These are phyloP conservation scores for Gypsophila paniculata DNA, from an alignment of 179 eudicot species.

Conservation along the genomic window DNA sequence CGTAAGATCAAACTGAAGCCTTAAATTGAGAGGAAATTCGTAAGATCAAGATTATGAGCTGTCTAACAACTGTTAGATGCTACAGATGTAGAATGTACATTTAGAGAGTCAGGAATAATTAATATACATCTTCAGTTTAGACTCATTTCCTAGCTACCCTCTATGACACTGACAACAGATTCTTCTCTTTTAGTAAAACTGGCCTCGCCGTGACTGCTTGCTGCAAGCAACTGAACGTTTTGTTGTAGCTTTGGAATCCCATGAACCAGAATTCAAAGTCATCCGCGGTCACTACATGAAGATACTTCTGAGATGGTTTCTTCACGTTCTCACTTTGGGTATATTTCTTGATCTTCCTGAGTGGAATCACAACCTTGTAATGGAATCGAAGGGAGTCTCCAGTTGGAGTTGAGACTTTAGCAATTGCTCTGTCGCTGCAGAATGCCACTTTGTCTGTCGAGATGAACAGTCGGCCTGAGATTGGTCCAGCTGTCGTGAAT, in stretches of 20 bases:
- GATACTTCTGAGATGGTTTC: conserved; percentile 43
- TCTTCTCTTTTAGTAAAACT: conserved; percentile 1
- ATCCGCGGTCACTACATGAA: conserved; percentile 47
- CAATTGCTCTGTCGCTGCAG: conserved; percentile 32
- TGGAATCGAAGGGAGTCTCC: conserved; percentile 30
- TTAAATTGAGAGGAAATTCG: background rate
- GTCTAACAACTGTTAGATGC: background rate
- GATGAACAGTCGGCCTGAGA: conserved; percentile 36
- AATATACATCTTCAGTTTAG: background rate
- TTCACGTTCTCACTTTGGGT: conserved; percentile 33
- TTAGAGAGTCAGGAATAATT: background rate
- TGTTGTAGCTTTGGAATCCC: conserved; percentile 45
- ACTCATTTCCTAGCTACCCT: background rate
- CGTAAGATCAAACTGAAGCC: background rate
- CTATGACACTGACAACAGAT: background rate
- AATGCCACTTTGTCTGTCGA: conserved; percentile 39
- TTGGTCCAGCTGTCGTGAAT: conserved; percentile 38
- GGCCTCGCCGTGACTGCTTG: conserved; percentile 20
- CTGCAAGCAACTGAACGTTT: conserved; percentile 37
- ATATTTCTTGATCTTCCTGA: conserved; percentile 38
- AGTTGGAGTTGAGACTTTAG: conserved; percentile 23
- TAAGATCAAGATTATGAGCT: background rate
- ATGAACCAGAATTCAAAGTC: conserved; percentile 62
- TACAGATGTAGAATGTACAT: background rate
- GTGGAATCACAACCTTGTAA: conserved; percentile 37